A percentile compares a stretch with the other conserved stretches of the same genome.
phyloP scores from a whole-genome alignment of 2,329 filamentous ascomycete species.

The Pseudogymnoascus sp. region DNA sequence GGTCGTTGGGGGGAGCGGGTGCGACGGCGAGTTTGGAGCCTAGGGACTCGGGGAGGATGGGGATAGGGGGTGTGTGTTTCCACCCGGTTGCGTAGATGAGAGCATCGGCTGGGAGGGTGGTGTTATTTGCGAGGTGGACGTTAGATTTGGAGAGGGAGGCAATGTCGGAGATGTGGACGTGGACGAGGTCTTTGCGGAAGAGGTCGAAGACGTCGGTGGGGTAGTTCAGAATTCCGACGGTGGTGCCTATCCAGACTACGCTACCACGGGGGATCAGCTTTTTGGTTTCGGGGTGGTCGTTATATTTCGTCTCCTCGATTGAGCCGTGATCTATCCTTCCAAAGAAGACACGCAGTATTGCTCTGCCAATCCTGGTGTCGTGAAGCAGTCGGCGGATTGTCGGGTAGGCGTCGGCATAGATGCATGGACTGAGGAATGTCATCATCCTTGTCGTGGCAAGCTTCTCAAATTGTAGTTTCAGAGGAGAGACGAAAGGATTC shows the following conservation, averaged over 20 bases:
- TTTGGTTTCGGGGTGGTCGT: conserved; percentile 43
- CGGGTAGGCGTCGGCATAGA: conserved; percentile 57
- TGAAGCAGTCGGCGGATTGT: conserved; percentile 48
- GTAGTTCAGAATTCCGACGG: conserved; percentile 54
- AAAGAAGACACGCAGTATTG: conserved; percentile 50
- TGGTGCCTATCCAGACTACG: conserved; percentile 46
- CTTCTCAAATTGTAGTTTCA: conserved; percentile 52
- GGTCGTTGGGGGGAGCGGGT: neutral
- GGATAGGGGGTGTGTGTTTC: conserved; percentile 44
- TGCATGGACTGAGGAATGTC: conserved; percentile 66
- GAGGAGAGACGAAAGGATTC: neutral
- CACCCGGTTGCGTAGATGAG: conserved; percentile 52
- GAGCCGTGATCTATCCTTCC: conserved; percentile 48
- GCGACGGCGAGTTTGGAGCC: conserved; percentile 8
- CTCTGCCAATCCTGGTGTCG: conserved; percentile 43
- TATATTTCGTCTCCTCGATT: conserved; percentile 43
- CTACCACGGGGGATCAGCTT: conserved; percentile 46
- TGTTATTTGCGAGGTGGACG: conserved; percentile 45
- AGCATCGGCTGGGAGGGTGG: conserved; percentile 40
- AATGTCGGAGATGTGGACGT: conserved; percentile 46
- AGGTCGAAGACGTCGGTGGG: conserved; percentile 48
- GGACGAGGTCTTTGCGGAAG: conserved; percentile 42
- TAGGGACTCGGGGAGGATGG: conserved; percentile 31
- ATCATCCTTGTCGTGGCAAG: conserved; percentile 58
- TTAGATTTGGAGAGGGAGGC: conserved; percentile 35